Base-by-base conservation (phyloP, 352 stramenopile species). In the Pythium utonaiense region DNA sequence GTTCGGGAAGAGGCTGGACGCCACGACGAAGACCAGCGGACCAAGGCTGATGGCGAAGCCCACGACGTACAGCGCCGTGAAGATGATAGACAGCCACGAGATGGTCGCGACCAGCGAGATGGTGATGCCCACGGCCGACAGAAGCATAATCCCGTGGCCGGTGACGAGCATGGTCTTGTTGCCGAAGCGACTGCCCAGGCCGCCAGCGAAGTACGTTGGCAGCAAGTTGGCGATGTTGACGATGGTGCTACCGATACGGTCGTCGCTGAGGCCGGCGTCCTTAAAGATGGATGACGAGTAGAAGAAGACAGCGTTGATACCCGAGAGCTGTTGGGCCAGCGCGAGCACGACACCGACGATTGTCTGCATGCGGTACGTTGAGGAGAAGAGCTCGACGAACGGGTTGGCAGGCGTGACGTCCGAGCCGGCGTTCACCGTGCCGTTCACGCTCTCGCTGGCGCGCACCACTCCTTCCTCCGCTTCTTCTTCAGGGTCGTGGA, bases 21-120 rank as follows among this genome's bases (percentile, higher is more conserved):
- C 70, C 41, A 89, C 72, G 41, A 78, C 75, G 69, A 77, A 91
- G 21, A 86, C 66, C 28, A 89, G 67, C 31, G 84, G 84, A 4
- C 79, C 81, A 28, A 91, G 66, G 41, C 81, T 86, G 55, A 84
- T 72, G 55, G 76, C 82, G 42, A 86, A 88, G 6, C 73, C 78
- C 24, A 73, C 80, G 31, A 92, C 74, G 40, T 83, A 84, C 17
- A 71, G 69, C 12, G 74, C 57, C 55, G 79, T 87, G 59, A 88
- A 87, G 38, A 86, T 54, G 60, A 83, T 78, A 0, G 77, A 70
- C 33, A 86, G 33, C 48, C 28, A 50, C 33, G 66, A 67, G 30
- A 75, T 30, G 31, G 77, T 57, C 40, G 69, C 59, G 25, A 78
- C 49, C 41, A 83, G 71, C 41, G 78, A 69, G 21, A 90, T 16